Base-by-base conservation (phyloP, 2,329 filamentous ascomycete genomes). In the Diaporthe destruens region DNA sequence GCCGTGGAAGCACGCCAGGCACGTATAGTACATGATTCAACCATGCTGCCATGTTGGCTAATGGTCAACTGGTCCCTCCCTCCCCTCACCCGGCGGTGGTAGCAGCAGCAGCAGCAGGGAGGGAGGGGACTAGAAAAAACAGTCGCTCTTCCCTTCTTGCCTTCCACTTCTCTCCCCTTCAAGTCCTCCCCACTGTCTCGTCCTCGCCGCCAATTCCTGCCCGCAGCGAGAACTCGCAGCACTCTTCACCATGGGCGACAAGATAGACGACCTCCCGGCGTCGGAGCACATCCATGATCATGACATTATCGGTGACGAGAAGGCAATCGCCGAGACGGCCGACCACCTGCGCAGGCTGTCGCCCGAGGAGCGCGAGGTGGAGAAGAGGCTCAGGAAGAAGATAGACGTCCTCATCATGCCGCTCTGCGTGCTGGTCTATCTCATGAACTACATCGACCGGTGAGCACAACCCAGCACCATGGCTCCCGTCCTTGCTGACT, bases 341-440 rank as follows among this genome's bases (percentile, higher is more conserved):
- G 65, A 54, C 11, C 69, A 74, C 36, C 53, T 69, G 44, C 72
- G 51, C 20, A 44, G n/a, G 72, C 70, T 74, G 14, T 66, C 72
- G 4, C 51, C 70, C 5, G 77, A 76, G 1, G 76, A 80, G 66
- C 73, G 77, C 25, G 61, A 11, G 12, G 83, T 89, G 1, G 91
- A 94, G 79, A 84, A 82, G 72, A 86, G 84, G 66, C 80, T 94
- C 67, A 84, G 87, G 72, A 85, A 87, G 74, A 94, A 92, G 80
- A 89, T 94, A 69, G 92, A 94, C 78, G 76, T 87, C 11, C 84
- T 91, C 67, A 79, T 94, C 39, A 83, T 94, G 76, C 92, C 92
- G 0, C 90, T 91, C 81, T 84, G 93, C 54, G 88, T 93, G 68
- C 76, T 93, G 59, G 92, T 93, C 85, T 93, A 92, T 76, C 90